Conservation (phyloP, 305 asterid species). For the Salvia sclarea region DNA sequence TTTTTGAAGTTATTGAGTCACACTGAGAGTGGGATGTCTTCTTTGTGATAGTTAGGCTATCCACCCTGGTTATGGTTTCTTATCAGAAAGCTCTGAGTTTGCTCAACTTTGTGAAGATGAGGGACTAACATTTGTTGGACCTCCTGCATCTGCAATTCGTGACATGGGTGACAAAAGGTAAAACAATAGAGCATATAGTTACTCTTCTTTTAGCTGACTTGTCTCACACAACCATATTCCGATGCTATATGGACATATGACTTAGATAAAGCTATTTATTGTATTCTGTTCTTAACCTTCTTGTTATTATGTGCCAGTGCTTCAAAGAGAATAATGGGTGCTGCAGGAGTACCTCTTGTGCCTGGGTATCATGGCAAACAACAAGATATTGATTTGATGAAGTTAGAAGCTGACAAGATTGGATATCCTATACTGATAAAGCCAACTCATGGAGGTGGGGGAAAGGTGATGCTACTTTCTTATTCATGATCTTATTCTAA, state of each 20-base stretch:
- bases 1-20: conserved; percentile 28
- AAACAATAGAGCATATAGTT: conserved; percentile 5
- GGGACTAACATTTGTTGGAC: conserved; percentile 85
- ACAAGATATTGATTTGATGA: conserved; percentile 89
- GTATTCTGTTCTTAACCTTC: neutral
- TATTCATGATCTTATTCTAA: conserved; percentile 13
- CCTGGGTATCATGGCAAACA: conserved; percentile 96
- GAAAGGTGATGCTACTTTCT: conserved; percentile 60
- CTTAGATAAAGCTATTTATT: conserved; percentile 1
- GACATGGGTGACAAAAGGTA: conserved; percentile 99
- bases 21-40: conserved; percentile 38
- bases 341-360: conserved; percentile 98
- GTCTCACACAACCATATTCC: neutral
- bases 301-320: conserved; percentile 56
- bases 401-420: conserved; percentile 86
- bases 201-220: conserved; percentile 18
- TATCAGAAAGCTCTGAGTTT: conserved; percentile 91
- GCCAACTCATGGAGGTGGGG: conserved; percentile 99
- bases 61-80: conserved; percentile 99
- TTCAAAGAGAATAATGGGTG: conserved; percentile 97
- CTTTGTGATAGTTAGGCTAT: conserved; percentile 79
- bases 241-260: neutral
- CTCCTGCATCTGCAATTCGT: conserved; percentile 95
- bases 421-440: conserved; percentile 94
- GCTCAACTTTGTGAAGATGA: conserved; percentile 90